These are phyloP conservation scores for Rosellinia necatrix DNA, from an alignment of 2,329 filamentous ascomycete genomes.

Conservation along the genomic window DNA sequence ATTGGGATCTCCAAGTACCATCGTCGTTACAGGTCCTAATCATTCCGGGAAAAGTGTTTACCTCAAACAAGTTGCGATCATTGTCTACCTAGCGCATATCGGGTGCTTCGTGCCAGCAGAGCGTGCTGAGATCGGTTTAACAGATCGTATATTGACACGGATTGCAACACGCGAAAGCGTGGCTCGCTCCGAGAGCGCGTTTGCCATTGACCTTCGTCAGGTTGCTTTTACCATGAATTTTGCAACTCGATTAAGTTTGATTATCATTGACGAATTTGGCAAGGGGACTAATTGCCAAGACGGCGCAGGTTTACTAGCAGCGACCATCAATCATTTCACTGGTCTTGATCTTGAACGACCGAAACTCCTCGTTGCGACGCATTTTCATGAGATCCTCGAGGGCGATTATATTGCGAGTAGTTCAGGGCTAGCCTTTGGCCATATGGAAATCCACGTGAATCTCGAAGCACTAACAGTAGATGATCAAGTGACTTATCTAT, in stretches of 20 bases:
- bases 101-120: constrained; percentile 90
- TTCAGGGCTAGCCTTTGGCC: constrained; percentile 60
- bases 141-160: constrained; percentile 89
- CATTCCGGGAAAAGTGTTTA: constrained; percentile 97
- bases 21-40: constrained; percentile 90
- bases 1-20: constrained; percentile 60
- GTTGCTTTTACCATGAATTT: constrained; percentile 76
- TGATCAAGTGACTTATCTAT: constrained; percentile 74
- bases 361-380: constrained; percentile 65
- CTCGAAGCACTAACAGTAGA: constrained; percentile 53
- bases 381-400: constrained; percentile 76
- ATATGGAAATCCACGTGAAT: constrained; percentile 74
- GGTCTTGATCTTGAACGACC: constrained; percentile 52
- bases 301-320: constrained; percentile 62
- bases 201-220: constrained; percentile 83
- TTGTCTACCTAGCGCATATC: constrained; percentile 89
- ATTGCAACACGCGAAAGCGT: constrained; percentile 75
- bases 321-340: constrained; percentile 62
- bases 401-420: constrained; percentile 58
- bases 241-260: constrained; percentile 74
- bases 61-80: constrained; percentile 88
- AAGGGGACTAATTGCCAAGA: constrained; percentile 65
- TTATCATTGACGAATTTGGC: constrained; percentile 92
- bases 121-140: constrained; percentile 77
- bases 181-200: constrained; percentile 63